Evolutionary conservation across 345 rosid genomes (phyloP).

Genomic region (Balakata baccata): DNA sequence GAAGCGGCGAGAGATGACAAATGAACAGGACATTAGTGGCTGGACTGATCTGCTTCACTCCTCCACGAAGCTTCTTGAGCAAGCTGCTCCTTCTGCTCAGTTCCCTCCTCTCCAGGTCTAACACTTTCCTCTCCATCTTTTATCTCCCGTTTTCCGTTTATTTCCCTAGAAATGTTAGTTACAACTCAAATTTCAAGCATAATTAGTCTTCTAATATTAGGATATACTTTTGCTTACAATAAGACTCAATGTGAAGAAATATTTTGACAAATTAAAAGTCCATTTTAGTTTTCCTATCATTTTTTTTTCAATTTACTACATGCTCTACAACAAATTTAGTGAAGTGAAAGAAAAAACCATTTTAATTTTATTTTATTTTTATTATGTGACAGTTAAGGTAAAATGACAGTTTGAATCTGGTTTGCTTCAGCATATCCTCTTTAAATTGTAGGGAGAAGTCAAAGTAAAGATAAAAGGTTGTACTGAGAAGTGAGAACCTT

Average conservation of each 20-base stretch:
- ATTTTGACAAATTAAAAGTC: background rate
- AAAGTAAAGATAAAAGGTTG: too few species aligned
- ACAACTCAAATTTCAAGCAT: background rate
- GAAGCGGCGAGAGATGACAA: conserved; percentile 33
- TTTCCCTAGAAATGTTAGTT: conserved; percentile 7
- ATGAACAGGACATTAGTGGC: conserved; percentile 71
- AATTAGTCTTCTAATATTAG: background rate
- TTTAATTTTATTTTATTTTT: too few species aligned
- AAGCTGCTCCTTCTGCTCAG: conserved; percentile 95
- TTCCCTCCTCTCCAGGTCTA: conserved; percentile 97
- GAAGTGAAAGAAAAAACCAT: background rate
- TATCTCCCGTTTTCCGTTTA: background rate
- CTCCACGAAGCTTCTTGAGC: conserved; percentile 91
- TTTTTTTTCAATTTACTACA: background rate
- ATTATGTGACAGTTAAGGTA: background rate
- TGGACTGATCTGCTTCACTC: conserved; percentile 96
- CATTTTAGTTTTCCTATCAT: background rate
- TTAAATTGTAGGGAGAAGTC: too few species aligned
- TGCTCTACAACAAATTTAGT: background rate
- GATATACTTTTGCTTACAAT: background rate
- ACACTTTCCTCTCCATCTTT: conserved; percentile 5
- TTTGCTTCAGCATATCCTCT: too few species aligned
- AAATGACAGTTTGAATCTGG: background rate
- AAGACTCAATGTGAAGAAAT: background rate
- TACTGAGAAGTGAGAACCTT: too few species aligned